Evolutionary conservation across 768 basidiomycete genomes (phyloP).

Genomic region (Lentinus tigrinus): DNA sequence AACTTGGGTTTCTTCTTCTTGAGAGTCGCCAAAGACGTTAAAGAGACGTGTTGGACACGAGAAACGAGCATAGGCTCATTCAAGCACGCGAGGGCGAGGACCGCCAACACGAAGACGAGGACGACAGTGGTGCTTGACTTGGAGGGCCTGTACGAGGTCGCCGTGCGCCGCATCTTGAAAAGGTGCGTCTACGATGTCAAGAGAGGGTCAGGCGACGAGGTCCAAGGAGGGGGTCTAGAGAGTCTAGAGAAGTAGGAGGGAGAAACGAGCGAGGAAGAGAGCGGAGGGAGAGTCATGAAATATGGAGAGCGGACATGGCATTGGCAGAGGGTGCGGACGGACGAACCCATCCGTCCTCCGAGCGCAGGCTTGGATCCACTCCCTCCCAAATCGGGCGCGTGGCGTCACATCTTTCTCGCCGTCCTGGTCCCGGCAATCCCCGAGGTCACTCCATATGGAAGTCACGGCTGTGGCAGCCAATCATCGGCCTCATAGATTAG

Average conservation of each 20-base stretch:
- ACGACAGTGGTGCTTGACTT: constrained; percentile 34
- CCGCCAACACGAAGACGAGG: constrained; percentile 41
- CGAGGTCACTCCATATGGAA: constrained; percentile 10
- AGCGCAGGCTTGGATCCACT: not conserved
- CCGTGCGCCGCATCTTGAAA: constrained; percentile 5
- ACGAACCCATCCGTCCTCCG: not conserved
- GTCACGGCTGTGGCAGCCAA: constrained; percentile 2
- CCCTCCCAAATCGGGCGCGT: not conserved
- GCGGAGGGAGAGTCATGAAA: not conserved
- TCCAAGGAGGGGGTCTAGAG: too few species aligned
- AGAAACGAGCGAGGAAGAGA: not conserved
- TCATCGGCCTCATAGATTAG: constrained; percentile 5
- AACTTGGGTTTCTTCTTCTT: constrained; percentile 17
- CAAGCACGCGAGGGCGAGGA: constrained; percentile 37
- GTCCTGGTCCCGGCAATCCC: too few species aligned
- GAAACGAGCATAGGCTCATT: constrained; percentile 21
- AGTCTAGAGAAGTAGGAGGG: not conserved
- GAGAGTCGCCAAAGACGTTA: constrained; percentile 3
- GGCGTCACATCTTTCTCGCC: constrained; percentile 6
- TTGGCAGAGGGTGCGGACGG: not conserved
- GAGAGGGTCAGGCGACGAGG: not conserved
- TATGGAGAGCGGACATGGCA: not conserved
- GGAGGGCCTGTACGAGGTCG: constrained; percentile 9
- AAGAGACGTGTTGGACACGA: constrained; percentile 7
- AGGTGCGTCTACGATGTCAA: not conserved